phyloP scores from a whole-genome alignment of 2,329 filamentous ascomycete genomes.

The Coniochaeta hoffmannii region DNA sequence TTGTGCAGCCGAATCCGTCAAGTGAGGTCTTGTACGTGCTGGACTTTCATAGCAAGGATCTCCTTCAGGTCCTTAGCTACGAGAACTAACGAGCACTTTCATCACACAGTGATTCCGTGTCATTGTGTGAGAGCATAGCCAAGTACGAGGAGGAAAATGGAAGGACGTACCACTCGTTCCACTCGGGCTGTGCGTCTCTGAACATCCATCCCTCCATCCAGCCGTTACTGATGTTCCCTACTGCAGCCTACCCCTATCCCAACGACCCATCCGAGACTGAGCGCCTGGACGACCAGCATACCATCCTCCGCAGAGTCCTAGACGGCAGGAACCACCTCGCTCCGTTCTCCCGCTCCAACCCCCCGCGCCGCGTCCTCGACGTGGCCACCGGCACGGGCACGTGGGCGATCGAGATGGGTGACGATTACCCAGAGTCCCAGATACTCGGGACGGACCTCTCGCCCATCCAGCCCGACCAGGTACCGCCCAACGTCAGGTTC shows the following conservation, averaged over 20 bases:
- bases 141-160: conserved; percentile 20
- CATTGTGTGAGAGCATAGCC: conserved; percentile 22
- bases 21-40: neutral
- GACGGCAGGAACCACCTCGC: conserved; percentile 22
- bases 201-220: neutral
- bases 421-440: conserved; percentile 48
- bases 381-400: conserved; percentile 47
- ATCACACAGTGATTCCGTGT: conserved; percentile 15
- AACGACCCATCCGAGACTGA: conserved; percentile 24
- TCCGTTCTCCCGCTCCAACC: conserved; percentile 17
- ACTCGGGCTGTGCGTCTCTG: conserved; percentile 18
- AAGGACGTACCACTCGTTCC: conserved; percentile 24
- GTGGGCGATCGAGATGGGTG: conserved; percentile 64
- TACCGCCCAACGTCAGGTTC: conserved; percentile 68
- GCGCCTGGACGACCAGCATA: conserved; percentile 22
- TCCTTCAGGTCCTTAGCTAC: neutral
- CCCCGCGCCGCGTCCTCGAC: conserved; percentile 24
- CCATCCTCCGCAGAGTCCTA: conserved; percentile 21
- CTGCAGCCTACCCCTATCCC: conserved; percentile 25
- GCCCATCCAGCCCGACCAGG: conserved; percentile 56
- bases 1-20: neutral
- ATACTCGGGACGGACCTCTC: conserved; percentile 61
- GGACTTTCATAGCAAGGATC: too few species aligned
- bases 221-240: neutral
- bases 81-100: neutral